phyloP scores from a whole-genome alignment of 176 grass and related monocot species.

The Musa troglodytarum region DNA sequence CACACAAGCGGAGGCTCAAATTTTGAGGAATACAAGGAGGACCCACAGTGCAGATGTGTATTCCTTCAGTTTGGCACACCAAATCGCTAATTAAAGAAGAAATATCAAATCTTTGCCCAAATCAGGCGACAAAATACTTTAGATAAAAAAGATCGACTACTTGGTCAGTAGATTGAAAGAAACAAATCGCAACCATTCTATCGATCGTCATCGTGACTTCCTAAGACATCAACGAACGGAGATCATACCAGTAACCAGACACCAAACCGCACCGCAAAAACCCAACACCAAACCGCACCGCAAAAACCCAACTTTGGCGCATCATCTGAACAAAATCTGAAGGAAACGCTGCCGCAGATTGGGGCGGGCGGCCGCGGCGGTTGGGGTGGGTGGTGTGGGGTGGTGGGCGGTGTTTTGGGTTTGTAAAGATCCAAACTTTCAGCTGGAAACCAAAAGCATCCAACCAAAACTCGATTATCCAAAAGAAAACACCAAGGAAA shows the following conservation, averaged over 20 bases:
- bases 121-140: background rate
- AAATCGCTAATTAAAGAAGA: background rate
- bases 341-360: background rate
- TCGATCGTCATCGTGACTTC: background rate
- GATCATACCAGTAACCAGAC: background rate
- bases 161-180: background rate
- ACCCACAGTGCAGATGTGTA: background rate
- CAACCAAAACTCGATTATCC: background rate
- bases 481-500: background rate
- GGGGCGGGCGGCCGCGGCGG: background rate
- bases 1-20: background rate
- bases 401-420: no score
- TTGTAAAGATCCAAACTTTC: conserved; percentile 1
- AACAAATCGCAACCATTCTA: background rate
- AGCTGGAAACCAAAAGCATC: background rate
- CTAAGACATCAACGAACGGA: background rate
- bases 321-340: background rate
- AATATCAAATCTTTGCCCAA: background rate
- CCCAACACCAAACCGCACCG: background rate
- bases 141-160: background rate
- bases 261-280: background rate
- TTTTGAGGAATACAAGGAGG: background rate
- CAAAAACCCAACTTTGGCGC: background rate
- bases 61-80: background rate
- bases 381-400: no score